phyloP scores from a whole-genome alignment of 345 rosid species.

The Limnanthes douglasii region DNA sequence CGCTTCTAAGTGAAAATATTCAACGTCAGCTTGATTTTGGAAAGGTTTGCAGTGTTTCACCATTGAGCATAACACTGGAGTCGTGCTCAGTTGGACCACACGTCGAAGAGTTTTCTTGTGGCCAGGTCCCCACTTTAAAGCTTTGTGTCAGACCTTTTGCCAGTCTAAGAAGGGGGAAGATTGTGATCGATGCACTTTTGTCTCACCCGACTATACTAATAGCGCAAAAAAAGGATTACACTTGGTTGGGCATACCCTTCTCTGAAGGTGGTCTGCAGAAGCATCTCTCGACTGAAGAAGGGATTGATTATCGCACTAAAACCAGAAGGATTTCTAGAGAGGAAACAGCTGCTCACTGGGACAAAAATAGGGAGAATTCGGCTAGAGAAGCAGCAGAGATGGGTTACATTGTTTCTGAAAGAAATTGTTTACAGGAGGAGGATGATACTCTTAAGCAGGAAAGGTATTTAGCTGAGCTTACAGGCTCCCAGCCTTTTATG shows the following conservation, averaged over 20 bases:
- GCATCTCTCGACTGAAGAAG: conserved; percentile 73
- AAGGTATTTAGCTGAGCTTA: conserved; percentile 18
- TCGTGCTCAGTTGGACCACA: conserved; percentile 73
- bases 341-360: conserved; percentile 48
- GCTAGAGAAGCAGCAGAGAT: conserved; percentile 70
- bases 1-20: conserved; percentile 52
- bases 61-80: conserved; percentile 70
- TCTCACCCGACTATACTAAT: conserved; percentile 54
- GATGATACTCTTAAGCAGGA: conserved; percentile 25
- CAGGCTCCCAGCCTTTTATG: conserved; percentile 28
- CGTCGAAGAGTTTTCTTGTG: conserved; percentile 72
- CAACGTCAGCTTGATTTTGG: conserved; percentile 79
- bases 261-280: conserved; percentile 40
- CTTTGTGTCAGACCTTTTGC: conserved; percentile 71
- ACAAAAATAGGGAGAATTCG: conserved; percentile 41
- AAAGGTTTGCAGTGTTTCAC: conserved; percentile 74
- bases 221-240: conserved; percentile 76
- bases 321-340: conserved; percentile 66
- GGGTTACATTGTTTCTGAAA: conserved; percentile 54
- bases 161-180: conserved; percentile 76
- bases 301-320: conserved; percentile 85
- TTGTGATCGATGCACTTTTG: conserved; percentile 79
- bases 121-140: conserved; percentile 73
- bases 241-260: conserved; percentile 82
- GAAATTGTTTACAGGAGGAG: conserved; percentile 18